Evolutionary conservation across 2,329 filamentous ascomycete species (phyloP).

Genomic region (Ceratocystis albifundus): DNA sequence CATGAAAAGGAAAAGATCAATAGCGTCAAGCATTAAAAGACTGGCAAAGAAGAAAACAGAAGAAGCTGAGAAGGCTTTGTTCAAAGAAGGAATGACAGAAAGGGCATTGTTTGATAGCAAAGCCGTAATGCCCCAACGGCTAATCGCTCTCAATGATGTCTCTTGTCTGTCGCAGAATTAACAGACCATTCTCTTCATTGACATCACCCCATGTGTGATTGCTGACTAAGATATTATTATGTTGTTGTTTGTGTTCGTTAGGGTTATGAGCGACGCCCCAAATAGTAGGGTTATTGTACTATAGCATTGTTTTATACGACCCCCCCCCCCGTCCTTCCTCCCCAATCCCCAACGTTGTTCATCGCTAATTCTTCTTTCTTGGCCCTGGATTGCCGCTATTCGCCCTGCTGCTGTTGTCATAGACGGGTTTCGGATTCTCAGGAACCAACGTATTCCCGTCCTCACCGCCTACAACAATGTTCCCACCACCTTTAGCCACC

Average conservation of each 20-base stretch:
- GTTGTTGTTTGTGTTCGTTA: background rate
- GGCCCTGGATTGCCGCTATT: constrained; percentile 24
- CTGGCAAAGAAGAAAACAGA: background rate
- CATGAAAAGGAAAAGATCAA: constrained; percentile 1
- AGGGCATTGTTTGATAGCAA: no score
- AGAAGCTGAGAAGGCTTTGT: background rate
- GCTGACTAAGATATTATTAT: background rate
- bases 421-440: constrained; percentile 25
- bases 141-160: background rate
- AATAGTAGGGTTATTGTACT: background rate
- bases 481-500: constrained; percentile 60
- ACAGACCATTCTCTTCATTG: background rate
- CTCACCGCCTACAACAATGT: constrained; percentile 59
- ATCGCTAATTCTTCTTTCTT: constrained; percentile 29
- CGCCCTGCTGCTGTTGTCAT: constrained; percentile 28
- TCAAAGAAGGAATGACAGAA: no score
- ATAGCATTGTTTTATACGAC: no score
- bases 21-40: background rate
- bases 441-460: constrained; percentile 27
- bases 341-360: constrained; percentile 9
- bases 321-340: no score
- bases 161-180: background rate
- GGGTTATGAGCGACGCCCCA: background rate
- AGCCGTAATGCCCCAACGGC: background rate
- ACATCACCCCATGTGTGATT: background rate